Percentiles rank a stretch among this genome's conserved stretches.
These are phyloP conservation scores for Danielia reshetovae DNA, from an alignment of 805 yeast species.

Conservation along the genomic window DNA sequence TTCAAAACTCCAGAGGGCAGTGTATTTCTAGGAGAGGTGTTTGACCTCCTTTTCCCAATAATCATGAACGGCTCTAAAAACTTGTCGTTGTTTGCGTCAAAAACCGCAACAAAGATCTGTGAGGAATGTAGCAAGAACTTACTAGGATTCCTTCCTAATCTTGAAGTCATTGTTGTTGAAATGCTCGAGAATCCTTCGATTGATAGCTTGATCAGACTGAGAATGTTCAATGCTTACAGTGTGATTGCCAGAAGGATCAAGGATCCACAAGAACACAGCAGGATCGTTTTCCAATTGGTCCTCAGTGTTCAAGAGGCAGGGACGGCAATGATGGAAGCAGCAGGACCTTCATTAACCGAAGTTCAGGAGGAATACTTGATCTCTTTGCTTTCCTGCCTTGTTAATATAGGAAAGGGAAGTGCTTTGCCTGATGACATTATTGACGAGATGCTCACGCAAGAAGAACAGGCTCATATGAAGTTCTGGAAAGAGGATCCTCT, in stretches of 20 bases:
- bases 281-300: slow-evolving; percentile 19
- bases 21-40: slow-evolving; percentile 44
- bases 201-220: slow-evolving; percentile 49
- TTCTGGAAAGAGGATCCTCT: slow-evolving; percentile 52
- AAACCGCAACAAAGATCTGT: slow-evolving; percentile 57
- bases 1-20: slow-evolving; percentile 47
- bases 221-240: slow-evolving; percentile 59
- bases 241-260: slow-evolving; percentile 55
- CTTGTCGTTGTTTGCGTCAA: slow-evolving; percentile 35
- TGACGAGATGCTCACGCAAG: slow-evolving; percentile 33
- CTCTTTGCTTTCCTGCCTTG: slow-evolving; percentile 59
- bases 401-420: slow-evolving; percentile 70
- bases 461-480: slow-evolving; percentile 17
- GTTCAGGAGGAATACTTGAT: slow-evolving; percentile 42
- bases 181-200: slow-evolving; percentile 40
- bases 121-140: slow-evolving; percentile 47
- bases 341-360: slow-evolving; percentile 14
- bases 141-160: slow-evolving; percentile 39
- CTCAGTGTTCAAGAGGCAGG: slow-evolving; percentile 16
- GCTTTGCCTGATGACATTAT: slow-evolving; percentile 53
- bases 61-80: slow-evolving; percentile 40
- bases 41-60: slow-evolving; percentile 50
- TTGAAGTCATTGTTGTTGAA: slow-evolving; percentile 45
- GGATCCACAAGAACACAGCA: slow-evolving; percentile 36
- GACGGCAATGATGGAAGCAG: slow-evolving; percentile 6